A percentile compares a stretch with the other conserved stretches of the same genome.
Evolutionary conservation across 306 rosid genomes (phyloP).

Genomic region (Cicer bijugum): DNA sequence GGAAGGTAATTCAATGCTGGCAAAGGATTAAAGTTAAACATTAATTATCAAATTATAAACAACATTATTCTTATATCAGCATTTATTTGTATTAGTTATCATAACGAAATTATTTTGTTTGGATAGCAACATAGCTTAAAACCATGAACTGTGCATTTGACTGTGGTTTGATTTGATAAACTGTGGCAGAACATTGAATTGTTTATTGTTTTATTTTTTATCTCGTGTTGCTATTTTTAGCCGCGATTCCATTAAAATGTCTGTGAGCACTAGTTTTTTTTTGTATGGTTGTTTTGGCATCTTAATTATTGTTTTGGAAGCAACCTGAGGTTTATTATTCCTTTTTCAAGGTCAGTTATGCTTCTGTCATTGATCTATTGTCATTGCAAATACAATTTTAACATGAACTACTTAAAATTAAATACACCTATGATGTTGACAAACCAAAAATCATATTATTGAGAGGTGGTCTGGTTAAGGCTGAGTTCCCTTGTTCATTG

Average conservation of each 20-base stretch:
- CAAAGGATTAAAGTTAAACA: constrained; percentile 20
- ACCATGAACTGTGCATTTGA: constrained; percentile 21
- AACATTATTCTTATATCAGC: not conserved
- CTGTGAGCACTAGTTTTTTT: not conserved
- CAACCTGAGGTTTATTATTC: constrained; percentile 26
- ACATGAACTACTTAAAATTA: constrained; percentile 11
- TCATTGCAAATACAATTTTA: constrained; percentile 2
- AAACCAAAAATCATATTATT: constrained; percentile 16
- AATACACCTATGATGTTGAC: constrained; percentile 15
- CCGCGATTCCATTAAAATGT: constrained; percentile 8
- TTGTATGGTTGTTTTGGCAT: constrained; percentile 28
- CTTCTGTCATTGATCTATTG: not conserved
- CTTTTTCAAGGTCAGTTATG: not conserved
- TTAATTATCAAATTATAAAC: constrained; percentile 11
- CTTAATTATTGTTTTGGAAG: constrained; percentile 6
- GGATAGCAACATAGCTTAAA: not conserved
- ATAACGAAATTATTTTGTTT: constrained; percentile 10
- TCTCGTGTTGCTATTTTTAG: not conserved
- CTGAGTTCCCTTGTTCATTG: constrained; percentile 23
- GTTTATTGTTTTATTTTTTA: constrained; percentile 16
- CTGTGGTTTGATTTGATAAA: not conserved
- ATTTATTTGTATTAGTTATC: constrained; percentile 16
- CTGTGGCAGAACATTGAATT: constrained; percentile 8
- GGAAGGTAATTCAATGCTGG: constrained; percentile 16
- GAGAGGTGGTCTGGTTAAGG: constrained; percentile 22